Evolutionary conservation across 2,329 filamentous ascomycete species (phyloP).

Genomic region (Daldinia sp.): DNA sequence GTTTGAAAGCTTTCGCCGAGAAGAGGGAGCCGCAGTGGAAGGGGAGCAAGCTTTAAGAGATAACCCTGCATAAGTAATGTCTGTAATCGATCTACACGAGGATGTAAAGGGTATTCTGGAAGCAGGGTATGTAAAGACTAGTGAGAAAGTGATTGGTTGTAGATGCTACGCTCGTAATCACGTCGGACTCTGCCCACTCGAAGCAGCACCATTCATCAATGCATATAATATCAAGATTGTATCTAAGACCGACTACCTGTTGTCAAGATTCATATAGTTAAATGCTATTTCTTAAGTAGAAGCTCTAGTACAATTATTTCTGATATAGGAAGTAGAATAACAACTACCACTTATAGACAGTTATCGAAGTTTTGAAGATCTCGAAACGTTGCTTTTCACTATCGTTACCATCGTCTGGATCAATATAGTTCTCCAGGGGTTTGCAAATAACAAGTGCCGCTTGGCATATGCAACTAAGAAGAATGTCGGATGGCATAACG

Average conservation of each 20-base stretch:
- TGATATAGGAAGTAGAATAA: background rate
- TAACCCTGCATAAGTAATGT: conserved; percentile 5
- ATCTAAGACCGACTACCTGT: background rate
- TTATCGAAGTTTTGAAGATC: background rate
- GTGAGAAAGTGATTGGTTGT: conserved; percentile 2
- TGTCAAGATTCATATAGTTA: background rate
- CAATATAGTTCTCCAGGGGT: conserved; percentile 15
- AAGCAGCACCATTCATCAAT: too few relatives aligned
- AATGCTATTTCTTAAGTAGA: background rate
- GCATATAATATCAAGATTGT: background rate
- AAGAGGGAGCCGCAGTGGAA: conserved; percentile 50
- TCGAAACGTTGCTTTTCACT: conserved; percentile 3
- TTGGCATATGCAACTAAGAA: conserved; percentile 38
- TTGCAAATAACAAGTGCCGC: conserved; percentile 22
- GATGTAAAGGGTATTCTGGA: conserved; percentile 5
- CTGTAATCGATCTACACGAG: conserved; percentile 5
- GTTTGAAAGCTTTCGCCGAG: conserved; percentile 49
- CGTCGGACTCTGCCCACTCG: background rate
- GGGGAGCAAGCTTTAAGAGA: conserved; percentile 45
- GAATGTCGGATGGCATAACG: conserved; percentile 17
- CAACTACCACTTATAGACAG: background rate
- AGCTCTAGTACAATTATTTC: background rate
- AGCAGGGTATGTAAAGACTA: conserved; percentile 8
- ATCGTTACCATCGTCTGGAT: conserved; percentile 6
- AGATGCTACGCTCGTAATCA: background rate